Evolutionary conservation across 2,329 filamentous ascomycete genomes (phyloP).

Genomic region (Epichloe brachyelytri): DNA sequence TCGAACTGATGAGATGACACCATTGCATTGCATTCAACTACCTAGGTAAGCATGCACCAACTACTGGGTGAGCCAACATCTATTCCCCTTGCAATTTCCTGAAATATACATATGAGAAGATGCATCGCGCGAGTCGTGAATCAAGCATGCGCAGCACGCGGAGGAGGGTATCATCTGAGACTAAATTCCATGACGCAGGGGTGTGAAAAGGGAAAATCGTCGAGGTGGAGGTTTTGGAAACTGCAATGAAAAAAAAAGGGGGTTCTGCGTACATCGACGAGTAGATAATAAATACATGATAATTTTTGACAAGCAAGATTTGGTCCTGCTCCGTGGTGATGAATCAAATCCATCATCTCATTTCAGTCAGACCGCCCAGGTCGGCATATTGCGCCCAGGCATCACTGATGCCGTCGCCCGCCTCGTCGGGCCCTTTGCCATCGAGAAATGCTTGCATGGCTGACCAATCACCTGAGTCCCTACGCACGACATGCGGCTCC

Average conservation of each 20-base stretch:
- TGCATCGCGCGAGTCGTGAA: neutral
- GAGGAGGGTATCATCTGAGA: neutral
- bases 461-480: constrained; percentile 23
- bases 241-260: too few species aligned
- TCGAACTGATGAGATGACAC: too few species aligned
- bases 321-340: neutral
- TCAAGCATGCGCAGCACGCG: neutral
- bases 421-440: constrained; percentile 8
- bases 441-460: constrained; percentile 25
- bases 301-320: neutral
- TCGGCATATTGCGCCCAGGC: constrained; percentile 35
- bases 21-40: too few species aligned
- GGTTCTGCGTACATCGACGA: too few species aligned
- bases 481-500: constrained; percentile 14
- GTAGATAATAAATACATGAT: neutral
- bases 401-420: constrained; percentile 13
- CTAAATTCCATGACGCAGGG: too few species aligned
- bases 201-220: too few species aligned
- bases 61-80: neutral
- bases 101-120: constrained; percentile 1
- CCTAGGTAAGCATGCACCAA: neutral
- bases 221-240: too few species aligned
- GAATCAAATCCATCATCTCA: constrained; percentile 13
- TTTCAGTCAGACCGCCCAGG: constrained; percentile 30
- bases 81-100: neutral